Evolutionary conservation across 2,329 filamentous ascomycete genomes (phyloP).

Genomic region (Fusarium albidum): DNA sequence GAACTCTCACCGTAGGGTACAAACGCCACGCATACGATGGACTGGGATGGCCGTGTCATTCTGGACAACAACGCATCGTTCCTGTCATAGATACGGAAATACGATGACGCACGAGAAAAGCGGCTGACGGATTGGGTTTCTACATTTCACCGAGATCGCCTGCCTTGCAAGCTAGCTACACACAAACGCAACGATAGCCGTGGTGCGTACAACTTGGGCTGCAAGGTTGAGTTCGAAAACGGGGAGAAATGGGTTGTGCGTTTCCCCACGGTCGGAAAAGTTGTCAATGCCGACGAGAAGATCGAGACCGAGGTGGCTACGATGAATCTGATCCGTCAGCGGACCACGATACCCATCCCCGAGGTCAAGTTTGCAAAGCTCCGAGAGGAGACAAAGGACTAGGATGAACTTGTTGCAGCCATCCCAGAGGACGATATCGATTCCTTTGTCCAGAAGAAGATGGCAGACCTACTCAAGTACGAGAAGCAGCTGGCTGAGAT

Average conservation of each 20-base stretch:
- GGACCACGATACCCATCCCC: constrained; percentile 9
- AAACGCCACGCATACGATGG: no score
- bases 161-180: constrained; percentile 6
- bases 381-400: neutral
- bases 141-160: constrained; percentile 1
- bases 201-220: constrained; percentile 4
- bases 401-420: constrained; percentile 11
- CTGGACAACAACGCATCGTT: constrained; percentile 8
- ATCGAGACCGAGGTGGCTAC: constrained; percentile 10
- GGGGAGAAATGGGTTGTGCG: constrained; percentile 9
- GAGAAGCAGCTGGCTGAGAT: neutral
- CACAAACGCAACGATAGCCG: constrained; percentile 1
- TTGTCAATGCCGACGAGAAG: constrained; percentile 9
- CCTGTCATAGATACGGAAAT: constrained; percentile 7
- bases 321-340: constrained; percentile 5
- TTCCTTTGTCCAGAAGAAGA: constrained; percentile 1
- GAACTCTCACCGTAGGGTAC: no score
- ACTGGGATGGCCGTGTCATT: constrained; percentile 9
- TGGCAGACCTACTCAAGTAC: constrained; percentile 2
- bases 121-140: constrained; percentile 11
- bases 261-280: constrained; percentile 6
- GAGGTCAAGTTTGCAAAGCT: constrained; percentile 1
- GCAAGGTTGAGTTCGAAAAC: constrained; percentile 10
- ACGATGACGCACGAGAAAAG: constrained; percentile 6
- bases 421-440: neutral